A percentile compares a stretch with the other conserved stretches of the same genome.
Conservation (phyloP, 2,329 filamentous ascomycete genomes). For the Endoconidiophora polonica region DNA sequence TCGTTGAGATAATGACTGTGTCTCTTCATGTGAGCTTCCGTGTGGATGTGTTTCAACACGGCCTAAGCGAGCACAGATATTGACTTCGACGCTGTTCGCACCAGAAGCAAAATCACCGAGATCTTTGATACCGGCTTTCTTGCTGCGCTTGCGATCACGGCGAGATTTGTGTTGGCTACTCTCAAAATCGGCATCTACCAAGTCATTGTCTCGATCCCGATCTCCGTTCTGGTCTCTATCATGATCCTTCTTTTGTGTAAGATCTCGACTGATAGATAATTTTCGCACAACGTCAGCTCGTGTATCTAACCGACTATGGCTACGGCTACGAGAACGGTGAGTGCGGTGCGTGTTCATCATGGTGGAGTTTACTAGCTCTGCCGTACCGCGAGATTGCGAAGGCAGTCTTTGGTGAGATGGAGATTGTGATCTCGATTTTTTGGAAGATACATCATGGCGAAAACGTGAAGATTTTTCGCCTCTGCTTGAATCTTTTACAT, state of each 20-base stretch:
- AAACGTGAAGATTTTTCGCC: conserved; percentile 1
- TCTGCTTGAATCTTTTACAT: background rate
- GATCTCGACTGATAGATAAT: conserved; percentile 6
- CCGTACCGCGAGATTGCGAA: background rate
- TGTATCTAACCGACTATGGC: background rate
- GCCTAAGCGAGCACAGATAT: conserved; percentile 21
- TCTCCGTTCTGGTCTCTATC: background rate
- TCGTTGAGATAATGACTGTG: too few relatives aligned
- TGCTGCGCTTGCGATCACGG: conserved; percentile 8
- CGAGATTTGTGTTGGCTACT: conserved; percentile 12
- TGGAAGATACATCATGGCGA: conserved; percentile 2
- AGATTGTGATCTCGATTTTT: conserved; percentile 5
- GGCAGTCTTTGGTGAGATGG: background rate
- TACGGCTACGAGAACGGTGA: conserved; percentile 4
- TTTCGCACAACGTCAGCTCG: background rate
- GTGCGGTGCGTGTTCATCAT: background rate
- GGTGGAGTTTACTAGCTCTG: background rate
- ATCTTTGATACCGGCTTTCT: background rate
- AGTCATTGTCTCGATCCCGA: conserved; percentile 23
- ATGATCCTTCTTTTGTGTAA: conserved; percentile 12
- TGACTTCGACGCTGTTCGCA: conserved; percentile 34
- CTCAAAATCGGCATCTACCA: conserved; percentile 15
- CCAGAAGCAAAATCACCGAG: conserved; percentile 22
- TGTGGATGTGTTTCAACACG: too few relatives aligned
- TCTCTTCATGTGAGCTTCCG: too few relatives aligned